Conservation (phyloP, 768 basidiomycete species). For the Pseudohyphozyma bogoriensis region DNA sequence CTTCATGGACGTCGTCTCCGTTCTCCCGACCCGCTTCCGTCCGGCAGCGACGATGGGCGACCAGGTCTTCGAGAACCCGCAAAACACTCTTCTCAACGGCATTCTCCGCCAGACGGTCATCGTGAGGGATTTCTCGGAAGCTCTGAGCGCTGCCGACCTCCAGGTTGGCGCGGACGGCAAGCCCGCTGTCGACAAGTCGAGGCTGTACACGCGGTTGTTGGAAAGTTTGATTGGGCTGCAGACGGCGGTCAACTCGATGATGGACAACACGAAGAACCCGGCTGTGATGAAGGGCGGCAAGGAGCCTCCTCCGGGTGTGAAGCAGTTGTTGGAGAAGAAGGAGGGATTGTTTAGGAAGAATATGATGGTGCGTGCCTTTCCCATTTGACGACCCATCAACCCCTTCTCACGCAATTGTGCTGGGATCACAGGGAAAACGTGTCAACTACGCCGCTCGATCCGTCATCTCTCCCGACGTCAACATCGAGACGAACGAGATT, state of each 20-base stretch:
- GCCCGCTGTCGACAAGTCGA: constrained; percentile 48
- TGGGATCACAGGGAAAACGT: constrained; percentile 70
- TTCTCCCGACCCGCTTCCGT: constrained; percentile 89
- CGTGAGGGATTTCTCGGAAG: constrained; percentile 63
- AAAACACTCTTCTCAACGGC: constrained; percentile 77
- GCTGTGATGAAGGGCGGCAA: constrained; percentile 73
- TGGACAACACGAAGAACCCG: constrained; percentile 94
- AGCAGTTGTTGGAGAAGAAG: constrained; percentile 96
- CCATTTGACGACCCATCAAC: no score
- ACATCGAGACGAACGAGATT: constrained; percentile 98
- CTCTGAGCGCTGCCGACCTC: constrained; percentile 52
- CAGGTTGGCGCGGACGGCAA: constrained; percentile 42
- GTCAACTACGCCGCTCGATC: constrained; percentile 99
- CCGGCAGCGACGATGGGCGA: constrained; percentile 87
- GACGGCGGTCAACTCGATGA: constrained; percentile 88
- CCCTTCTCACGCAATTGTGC: background rate
- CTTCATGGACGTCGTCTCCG: constrained; percentile 84
- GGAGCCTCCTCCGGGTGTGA: constrained; percentile 81
- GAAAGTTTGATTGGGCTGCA: constrained; percentile 82
- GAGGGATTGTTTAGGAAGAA: constrained; percentile 95
- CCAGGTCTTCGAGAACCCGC: constrained; percentile 86
- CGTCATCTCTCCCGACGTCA: constrained; percentile 98
- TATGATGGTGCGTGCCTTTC: constrained; percentile 72
- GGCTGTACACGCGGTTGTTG: constrained; percentile 58
- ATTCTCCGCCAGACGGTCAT: constrained; percentile 71